Conservation (phyloP, 192 early-diverging fungal species). For the Coemansia sp. region DNA sequence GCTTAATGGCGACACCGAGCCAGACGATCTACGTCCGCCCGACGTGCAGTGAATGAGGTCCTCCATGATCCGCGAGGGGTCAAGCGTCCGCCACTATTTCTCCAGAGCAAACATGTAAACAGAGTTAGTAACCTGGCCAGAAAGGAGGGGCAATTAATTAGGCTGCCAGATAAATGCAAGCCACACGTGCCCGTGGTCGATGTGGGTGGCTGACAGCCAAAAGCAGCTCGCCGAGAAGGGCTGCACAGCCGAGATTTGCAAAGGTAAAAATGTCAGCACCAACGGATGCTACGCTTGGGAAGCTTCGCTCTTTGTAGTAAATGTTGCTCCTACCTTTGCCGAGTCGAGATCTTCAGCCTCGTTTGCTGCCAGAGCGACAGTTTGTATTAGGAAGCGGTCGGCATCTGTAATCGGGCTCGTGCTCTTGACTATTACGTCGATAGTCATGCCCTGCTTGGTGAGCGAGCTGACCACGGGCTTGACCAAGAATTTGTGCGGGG, state of each 20-base stretch:
- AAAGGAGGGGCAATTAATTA: conserved; percentile 3
- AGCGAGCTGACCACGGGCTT: conserved; percentile 56
- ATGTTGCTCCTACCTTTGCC: conserved; percentile 47
- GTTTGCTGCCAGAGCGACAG: conserved; percentile 46
- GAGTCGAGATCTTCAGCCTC: conserved; percentile 52
- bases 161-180: background rate
- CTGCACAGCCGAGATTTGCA: background rate
- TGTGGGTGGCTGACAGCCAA: conserved; percentile 2
- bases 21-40: conserved; percentile 30
- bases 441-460: conserved; percentile 34
- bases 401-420: conserved; percentile 43
- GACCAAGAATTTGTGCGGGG: conserved; percentile 59
- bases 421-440: conserved; percentile 57
- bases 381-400: conserved; percentile 61
- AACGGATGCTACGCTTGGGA: background rate
- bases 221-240: background rate
- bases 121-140: background rate
- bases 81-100: conserved; percentile 48
- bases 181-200: conserved; percentile 8
- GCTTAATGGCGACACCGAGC: conserved; percentile 12
- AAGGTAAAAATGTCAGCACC: background rate
- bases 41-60: conserved; percentile 46
- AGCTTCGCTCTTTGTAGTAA: background rate
- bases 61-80: conserved; percentile 52
- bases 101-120: background rate